A percentile compares a stretch with the other conserved stretches of the same genome.
Evolutionary conservation across 257 asterid genomes (phyloP).

Genomic region (Orobanche coerulescens): DNA sequence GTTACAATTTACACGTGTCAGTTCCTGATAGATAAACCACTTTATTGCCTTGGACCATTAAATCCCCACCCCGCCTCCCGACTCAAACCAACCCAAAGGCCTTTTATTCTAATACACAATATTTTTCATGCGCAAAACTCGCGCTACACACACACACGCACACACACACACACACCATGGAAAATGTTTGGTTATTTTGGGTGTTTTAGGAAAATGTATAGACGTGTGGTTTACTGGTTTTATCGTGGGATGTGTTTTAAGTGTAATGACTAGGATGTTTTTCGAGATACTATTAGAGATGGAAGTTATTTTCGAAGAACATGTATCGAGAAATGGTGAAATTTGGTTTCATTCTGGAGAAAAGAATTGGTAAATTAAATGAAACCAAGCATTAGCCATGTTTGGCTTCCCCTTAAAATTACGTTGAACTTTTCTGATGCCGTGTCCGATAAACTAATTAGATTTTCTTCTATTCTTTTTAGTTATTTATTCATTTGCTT

Average conservation of each 20-base stretch:
- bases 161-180: neutral
- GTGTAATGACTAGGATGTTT: neutral
- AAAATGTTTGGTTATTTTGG: neutral
- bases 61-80: no score
- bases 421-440: neutral
- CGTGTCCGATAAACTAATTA: neutral
- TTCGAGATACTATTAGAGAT: neutral
- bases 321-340: no score
- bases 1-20: neutral
- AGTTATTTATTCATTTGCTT: slow-evolving; percentile 12
- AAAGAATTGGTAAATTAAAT: no score
- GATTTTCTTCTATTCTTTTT: neutral
- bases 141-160: neutral
- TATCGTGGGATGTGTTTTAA: neutral
- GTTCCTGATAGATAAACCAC: neutral
- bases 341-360: no score
- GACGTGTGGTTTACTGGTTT: neutral
- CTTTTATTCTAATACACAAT: neutral
- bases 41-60: no score
- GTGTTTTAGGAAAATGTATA: neutral
- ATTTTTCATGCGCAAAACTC: neutral
- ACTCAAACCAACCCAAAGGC: neutral
- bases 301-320: no score
- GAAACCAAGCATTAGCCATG: no score
- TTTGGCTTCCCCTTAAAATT: neutral